Conservation (phyloP, 768 basidiomycete genomes). For the Galerina sulciceps region DNA sequence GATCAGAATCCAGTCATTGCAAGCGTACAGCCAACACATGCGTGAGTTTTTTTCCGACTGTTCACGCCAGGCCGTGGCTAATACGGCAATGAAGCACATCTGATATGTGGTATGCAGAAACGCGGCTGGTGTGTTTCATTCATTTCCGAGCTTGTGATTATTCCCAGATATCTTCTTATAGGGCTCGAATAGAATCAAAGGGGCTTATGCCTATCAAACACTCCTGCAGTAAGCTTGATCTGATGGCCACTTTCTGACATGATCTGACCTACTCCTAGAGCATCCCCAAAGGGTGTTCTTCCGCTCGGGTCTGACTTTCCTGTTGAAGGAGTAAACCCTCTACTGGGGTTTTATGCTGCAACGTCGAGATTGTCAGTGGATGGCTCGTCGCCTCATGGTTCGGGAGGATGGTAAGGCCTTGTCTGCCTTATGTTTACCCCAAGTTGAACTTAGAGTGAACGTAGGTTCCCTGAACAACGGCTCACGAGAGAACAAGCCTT, state of each 20-base stretch:
- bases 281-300: slow-evolving; percentile 57
- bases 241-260: background rate
- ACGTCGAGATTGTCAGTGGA: slow-evolving; percentile 70
- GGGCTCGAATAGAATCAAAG: slow-evolving; percentile 82
- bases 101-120: slow-evolving; percentile 93
- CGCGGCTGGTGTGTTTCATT: slow-evolving; percentile 59
- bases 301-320: slow-evolving; percentile 95
- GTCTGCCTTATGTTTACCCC: background rate
- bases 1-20: slow-evolving; percentile 67
- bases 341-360: slow-evolving; percentile 90
- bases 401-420: slow-evolving; percentile 73
- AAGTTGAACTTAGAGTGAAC: background rate
- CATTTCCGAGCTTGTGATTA: background rate
- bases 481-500: slow-evolving; percentile 83
- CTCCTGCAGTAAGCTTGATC: slow-evolving; percentile 58
- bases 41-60: slow-evolving; percentile 45
- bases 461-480: slow-evolving; percentile 76
- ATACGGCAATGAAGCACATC: slow-evolving; percentile 57
- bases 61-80: background rate
- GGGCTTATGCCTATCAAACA: slow-evolving; percentile 89
- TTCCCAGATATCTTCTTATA: slow-evolving; percentile 25
- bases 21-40: slow-evolving; percentile 93
- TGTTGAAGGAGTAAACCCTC: slow-evolving; percentile 87
- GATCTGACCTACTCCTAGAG: slow-evolving; percentile 5
- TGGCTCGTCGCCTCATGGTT: slow-evolving; percentile 83